Conservation (phyloP, 257 asterid genomes). For the Solanum rostratum region DNA sequence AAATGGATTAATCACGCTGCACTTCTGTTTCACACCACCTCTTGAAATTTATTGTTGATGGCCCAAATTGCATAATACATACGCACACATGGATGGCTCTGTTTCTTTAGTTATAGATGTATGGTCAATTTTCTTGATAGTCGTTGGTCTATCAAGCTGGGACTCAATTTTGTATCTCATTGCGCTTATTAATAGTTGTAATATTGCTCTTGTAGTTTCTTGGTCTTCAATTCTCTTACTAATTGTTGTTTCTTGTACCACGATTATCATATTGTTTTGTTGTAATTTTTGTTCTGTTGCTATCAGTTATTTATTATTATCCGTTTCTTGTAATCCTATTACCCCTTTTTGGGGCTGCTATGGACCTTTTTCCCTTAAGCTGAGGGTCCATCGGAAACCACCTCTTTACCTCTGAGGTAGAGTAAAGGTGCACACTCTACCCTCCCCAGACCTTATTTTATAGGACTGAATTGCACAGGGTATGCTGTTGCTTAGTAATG, state of each 20-base stretch:
- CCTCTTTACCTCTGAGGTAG: background rate
- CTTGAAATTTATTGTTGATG: background rate
- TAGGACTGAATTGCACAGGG: background rate
- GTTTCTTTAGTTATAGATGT: background rate
- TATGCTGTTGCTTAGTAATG: background rate
- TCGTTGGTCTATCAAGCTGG: background rate
- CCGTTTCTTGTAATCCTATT: background rate
- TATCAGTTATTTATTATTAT: background rate
- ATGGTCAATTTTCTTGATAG: background rate
- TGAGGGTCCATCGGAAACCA: background rate
- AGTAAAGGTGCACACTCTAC: background rate
- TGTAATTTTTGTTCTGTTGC: background rate
- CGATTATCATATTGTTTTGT: background rate
- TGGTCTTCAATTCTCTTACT: background rate
- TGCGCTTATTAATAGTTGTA: background rate
- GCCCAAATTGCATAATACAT: background rate
- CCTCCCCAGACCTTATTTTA: background rate
- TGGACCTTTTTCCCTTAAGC: background rate
- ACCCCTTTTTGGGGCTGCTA: background rate
- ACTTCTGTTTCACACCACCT: background rate
- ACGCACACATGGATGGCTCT: background rate
- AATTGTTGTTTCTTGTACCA: background rate
- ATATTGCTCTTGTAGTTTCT: background rate
- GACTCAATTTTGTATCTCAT: background rate
- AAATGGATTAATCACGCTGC: background rate